Percentiles rank a stretch among this genome's conserved stretches.
Conservation (phyloP, 345 rosid species). For the Euclidium syriacum region DNA sequence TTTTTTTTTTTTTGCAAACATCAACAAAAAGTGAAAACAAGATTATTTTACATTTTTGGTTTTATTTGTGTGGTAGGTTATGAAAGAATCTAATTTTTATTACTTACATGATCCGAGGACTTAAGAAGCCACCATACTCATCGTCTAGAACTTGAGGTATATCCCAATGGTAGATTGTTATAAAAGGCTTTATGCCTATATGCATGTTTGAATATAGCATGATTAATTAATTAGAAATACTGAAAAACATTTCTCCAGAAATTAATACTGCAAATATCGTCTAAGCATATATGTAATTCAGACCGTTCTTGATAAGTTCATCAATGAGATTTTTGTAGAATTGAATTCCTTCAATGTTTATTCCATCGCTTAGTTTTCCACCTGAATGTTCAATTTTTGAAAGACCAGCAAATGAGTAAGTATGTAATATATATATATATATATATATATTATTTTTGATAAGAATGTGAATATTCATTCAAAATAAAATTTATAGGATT, state of each 20-base stretch:
- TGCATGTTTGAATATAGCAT: no score
- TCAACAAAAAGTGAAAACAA: not conserved
- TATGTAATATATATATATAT: no score
- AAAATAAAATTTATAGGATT: no score
- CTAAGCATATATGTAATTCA: no score
- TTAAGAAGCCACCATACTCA: slow-evolving; percentile 39
- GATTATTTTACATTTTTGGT: slow-evolving; percentile 24
- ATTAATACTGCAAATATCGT: no score
- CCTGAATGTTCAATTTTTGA: slow-evolving; percentile 3
- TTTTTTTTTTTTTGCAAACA: not conserved
- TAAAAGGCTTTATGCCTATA: slow-evolving; percentile 35
- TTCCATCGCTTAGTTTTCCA: slow-evolving; percentile 31
- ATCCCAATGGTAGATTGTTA: slow-evolving; percentile 45
- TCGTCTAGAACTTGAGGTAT: slow-evolving; percentile 39
- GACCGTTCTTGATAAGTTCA: slow-evolving; percentile 31
- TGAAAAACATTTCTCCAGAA: no score
- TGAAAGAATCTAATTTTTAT: no score
- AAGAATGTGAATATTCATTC: no score
- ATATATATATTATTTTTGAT: no score
- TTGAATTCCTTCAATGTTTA: slow-evolving; percentile 30
- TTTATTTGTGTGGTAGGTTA: no score
- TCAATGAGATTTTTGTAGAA: slow-evolving; percentile 38
- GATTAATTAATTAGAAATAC: no score
- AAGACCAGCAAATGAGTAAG: not conserved
- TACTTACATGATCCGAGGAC: slow-evolving; percentile 33